Percentiles rank a stretch among this genome's conserved stretches.
Evolutionary conservation across 352 stramenopile species (phyloP).

Genomic region (Stramenopiles sp.): DNA sequence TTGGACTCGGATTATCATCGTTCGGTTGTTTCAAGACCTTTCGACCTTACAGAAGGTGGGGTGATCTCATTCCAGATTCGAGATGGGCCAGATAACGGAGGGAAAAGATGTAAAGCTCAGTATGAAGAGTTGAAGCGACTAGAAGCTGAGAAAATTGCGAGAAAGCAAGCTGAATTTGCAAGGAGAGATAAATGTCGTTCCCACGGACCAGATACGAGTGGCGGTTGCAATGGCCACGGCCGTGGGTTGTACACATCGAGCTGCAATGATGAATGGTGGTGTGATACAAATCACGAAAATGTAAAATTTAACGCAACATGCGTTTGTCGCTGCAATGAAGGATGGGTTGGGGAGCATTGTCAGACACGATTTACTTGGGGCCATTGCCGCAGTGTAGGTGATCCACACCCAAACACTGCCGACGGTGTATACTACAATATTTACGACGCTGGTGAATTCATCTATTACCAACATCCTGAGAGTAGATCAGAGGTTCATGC

Average conservation of each 20-base stretch:
- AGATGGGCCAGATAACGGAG: neutral
- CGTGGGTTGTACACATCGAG: neutral
- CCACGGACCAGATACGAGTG: neutral
- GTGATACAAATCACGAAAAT: conserved; percentile 1
- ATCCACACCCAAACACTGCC: conserved; percentile 11
- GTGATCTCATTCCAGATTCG: neutral
- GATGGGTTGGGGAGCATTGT: neutral
- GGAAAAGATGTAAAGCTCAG: neutral
- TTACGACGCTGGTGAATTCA: conserved; percentile 6
- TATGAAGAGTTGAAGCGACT: neutral
- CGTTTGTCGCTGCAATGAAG: neutral
- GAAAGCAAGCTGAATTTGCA: neutral
- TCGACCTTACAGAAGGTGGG: neutral
- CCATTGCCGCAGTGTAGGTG: conserved; percentile 8
- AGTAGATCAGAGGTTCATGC: neutral
- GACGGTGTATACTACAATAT: conserved; percentile 3
- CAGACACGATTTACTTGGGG: neutral
- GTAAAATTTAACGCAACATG: conserved; percentile 4
- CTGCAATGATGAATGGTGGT: neutral
- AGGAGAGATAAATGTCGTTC: neutral
- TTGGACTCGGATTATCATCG: neutral
- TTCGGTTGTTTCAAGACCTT: neutral
- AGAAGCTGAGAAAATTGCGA: neutral
- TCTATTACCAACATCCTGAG: neutral
- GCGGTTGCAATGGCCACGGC: neutral